These are phyloP conservation scores for Groenewaldozyma tartarivorans DNA, from an alignment of 805 yeast genomes.

Conservation along the genomic window DNA sequence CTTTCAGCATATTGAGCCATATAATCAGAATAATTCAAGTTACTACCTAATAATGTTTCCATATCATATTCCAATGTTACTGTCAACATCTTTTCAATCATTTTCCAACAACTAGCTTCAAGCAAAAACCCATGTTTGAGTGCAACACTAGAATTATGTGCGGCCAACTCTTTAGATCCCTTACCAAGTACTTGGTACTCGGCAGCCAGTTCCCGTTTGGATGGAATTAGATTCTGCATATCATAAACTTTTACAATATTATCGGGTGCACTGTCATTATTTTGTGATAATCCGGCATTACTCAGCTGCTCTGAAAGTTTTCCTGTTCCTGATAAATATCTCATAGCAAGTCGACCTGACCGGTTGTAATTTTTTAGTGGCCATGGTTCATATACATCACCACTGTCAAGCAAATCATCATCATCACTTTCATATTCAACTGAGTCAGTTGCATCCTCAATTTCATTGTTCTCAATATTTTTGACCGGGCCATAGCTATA, in stretches of 20 bases:
- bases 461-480: neutral
- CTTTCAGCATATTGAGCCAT: constrained; percentile 15
- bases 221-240: constrained; percentile 62
- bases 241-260: constrained; percentile 59
- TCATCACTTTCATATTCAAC: constrained; percentile 1
- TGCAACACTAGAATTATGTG: constrained; percentile 65
- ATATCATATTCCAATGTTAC: neutral
- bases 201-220: constrained; percentile 49
- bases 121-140: constrained; percentile 48
- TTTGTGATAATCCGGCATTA: constrained; percentile 10
- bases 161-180: constrained; percentile 53
- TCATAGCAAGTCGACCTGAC: neutral
- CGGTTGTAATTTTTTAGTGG: too few species aligned
- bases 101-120: constrained; percentile 66
- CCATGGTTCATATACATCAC: too few species aligned
- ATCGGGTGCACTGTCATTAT: constrained; percentile 30
- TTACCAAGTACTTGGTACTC: constrained; percentile 32
- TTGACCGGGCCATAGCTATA: too few species aligned
- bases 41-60: neutral
- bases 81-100: constrained; percentile 16
- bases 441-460: neutral
- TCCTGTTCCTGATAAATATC: neutral
- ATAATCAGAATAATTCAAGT: neutral
- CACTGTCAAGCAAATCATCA: neutral
- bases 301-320: constrained; percentile 5